A percentile compares a stretch with the other conserved stretches of the same genome.
Conservation (phyloP, 2,329 filamentous ascomycete genomes). For the Alternaria gaisen region DNA sequence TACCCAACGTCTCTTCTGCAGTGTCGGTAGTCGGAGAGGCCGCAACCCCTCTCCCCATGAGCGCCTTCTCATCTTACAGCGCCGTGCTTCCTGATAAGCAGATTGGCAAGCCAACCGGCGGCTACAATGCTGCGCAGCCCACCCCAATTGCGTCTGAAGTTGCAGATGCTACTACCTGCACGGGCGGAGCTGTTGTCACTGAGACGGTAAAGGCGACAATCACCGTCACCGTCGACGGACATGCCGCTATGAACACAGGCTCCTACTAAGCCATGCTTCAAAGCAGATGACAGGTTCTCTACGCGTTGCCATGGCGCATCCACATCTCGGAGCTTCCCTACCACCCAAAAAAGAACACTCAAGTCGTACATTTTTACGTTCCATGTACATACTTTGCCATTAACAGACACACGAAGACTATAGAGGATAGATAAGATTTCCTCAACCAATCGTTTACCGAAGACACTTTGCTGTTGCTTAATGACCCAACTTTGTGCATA, state of each 20-base stretch:
- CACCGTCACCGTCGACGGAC: constrained; percentile 34
- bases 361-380: constrained; percentile 4
- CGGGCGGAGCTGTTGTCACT: constrained; percentile 19
- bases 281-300: background rate
- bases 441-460: background rate
- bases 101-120: background rate
- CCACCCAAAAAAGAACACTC: background rate
- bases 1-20: background rate
- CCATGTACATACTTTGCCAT: constrained; percentile 12
- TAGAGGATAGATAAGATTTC: constrained; percentile 1
- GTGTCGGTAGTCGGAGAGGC: background rate
- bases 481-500: background rate
- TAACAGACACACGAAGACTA: background rate
- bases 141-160: constrained; percentile 9
- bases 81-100: constrained; percentile 27
- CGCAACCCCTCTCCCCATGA: constrained; percentile 15
- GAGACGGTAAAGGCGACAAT: constrained; percentile 37
- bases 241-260: constrained; percentile 4
- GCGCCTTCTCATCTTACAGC: constrained; percentile 9
- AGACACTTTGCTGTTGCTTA: background rate
- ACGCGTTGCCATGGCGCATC: background rate
- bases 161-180: constrained; percentile 22
- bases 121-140: constrained; percentile 9
- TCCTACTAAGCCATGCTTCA: constrained; percentile 7
- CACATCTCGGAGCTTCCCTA: background rate